Percentiles rank a stretch among this genome's conserved stretches.
Evolutionary conservation across 768 basidiomycete genomes (phyloP).

Genomic region (Serendipita sp.): DNA sequence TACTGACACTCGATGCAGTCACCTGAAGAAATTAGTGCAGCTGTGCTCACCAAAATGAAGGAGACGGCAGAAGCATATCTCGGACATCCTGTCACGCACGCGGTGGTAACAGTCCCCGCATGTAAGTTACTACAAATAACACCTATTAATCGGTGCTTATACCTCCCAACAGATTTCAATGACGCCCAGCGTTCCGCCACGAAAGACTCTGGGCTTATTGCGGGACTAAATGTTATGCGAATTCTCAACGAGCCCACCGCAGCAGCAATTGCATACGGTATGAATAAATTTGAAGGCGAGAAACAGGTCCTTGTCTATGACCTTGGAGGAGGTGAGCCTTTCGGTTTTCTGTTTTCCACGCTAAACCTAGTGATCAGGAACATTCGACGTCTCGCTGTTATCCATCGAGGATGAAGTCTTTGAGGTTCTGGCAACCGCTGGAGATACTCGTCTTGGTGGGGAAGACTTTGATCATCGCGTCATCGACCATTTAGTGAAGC

Average conservation of each 20-base stretch:
- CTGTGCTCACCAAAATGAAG: slow-evolving; percentile 33
- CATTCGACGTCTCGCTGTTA: slow-evolving; percentile 27
- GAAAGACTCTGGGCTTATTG: slow-evolving; percentile 32
- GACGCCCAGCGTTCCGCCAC: slow-evolving; percentile 32
- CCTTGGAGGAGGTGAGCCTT: slow-evolving; percentile 20
- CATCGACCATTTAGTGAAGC: slow-evolving; percentile 32
- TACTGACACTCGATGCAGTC: slow-evolving; percentile 17
- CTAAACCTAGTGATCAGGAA: slow-evolving; percentile 17
- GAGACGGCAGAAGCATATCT: slow-evolving; percentile 33
- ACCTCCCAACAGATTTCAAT: slow-evolving; percentile 23
- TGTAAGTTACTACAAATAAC: slow-evolving; percentile 12
- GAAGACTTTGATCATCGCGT: slow-evolving; percentile 31
- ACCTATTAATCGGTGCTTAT: background rate
- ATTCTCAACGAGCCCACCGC: slow-evolving; percentile 37
- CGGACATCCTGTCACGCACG: slow-evolving; percentile 30
- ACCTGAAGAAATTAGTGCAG: slow-evolving; percentile 30
- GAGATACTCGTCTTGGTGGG: slow-evolving; percentile 29
- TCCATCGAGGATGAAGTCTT: slow-evolving; percentile 28
- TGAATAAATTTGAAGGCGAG: slow-evolving; percentile 26
- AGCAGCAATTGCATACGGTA: slow-evolving; percentile 33
- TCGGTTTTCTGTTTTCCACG: background rate
- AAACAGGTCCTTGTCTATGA: slow-evolving; percentile 28
- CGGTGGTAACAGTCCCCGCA: slow-evolving; percentile 31
- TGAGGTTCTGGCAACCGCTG: slow-evolving; percentile 24
- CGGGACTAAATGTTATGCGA: slow-evolving; percentile 30